Evolutionary conservation across 305 asterid species (phyloP).

Genomic region (Andrographis paniculata): DNA sequence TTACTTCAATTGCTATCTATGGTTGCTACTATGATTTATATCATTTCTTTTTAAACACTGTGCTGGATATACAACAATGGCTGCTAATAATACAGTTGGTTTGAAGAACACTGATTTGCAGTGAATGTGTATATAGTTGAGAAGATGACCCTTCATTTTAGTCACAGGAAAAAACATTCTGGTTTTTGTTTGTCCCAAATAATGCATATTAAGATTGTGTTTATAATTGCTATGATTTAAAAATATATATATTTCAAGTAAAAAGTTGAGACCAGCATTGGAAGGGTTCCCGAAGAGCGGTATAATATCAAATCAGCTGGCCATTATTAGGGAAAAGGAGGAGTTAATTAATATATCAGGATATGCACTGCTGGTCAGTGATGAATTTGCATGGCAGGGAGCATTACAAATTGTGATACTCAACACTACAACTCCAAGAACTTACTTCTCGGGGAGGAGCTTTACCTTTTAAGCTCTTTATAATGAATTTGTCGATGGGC

Average conservation of each 20-base stretch:
- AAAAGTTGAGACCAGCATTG: slow-evolving; percentile 1
- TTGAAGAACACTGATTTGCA: slow-evolving; percentile 6
- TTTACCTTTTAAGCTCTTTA: neutral
- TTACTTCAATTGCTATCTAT: neutral
- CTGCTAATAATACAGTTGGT: slow-evolving; percentile 2
- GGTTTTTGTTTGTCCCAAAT: neutral
- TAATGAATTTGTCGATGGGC: neutral
- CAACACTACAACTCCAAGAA: slow-evolving; percentile 2
- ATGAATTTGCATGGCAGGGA: slow-evolving; percentile 1
- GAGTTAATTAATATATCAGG: neutral
- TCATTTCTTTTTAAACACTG: slow-evolving; percentile 10
- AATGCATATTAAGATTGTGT: neutral
- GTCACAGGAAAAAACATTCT: neutral
- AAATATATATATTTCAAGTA: neutral
- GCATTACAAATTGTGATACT: neutral
- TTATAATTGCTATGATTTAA: neutral
- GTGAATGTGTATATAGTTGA: neutral
- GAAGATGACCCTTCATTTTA: neutral
- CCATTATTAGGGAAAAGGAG: neutral
- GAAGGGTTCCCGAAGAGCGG: neutral
- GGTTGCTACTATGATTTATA: slow-evolving; percentile 7
- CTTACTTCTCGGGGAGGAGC: slow-evolving; percentile 7
- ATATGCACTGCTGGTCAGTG: neutral
- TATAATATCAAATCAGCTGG: neutral
- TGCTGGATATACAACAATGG: slow-evolving; percentile 11